Evolutionary conservation across 139 green algal species (phyloP), one percentile per base, ranked within the genome.

Genomic region (Micractinium sp.): DNA sequence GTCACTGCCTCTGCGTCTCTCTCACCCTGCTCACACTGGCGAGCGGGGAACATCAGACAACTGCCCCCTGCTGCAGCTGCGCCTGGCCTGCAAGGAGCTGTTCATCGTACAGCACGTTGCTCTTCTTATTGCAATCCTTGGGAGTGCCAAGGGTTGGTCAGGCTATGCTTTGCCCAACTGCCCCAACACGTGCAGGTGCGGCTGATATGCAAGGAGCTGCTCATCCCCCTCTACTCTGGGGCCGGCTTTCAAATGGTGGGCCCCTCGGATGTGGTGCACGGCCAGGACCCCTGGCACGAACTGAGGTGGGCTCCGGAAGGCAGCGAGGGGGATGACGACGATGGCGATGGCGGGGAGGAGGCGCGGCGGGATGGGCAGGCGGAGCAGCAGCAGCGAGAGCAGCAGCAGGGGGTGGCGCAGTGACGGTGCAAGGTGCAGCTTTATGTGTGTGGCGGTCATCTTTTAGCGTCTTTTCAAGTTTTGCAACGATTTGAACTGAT

Each of bases 141-240:
- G n/a, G n/a, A n/a, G n/a, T n/a, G n/a, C n/a, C n/a, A n/a, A n/a
- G n/a, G n/a, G n/a, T n/a, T n/a, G n/a, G n/a, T n/a, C n/a, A n/a
- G n/a, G n/a, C n/a, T n/a, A n/a, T n/a, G n/a, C n/a, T n/a, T n/a
- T n/a, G n/a, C n/a, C n/a, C n/a, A n/a, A n/a, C n/a, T n/a, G n/a
- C n/a, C n/a, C 67, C n/a, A 18, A 0, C 67, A 18, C 33, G 67
- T 33, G 31, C 71, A 77, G 71, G 71, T 38, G 31, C 90, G 92
- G 15, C 87, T 96, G 25, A 92, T 96, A 16, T 96, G 92, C 92
- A 96, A 96, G 77, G 23, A 94, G 33, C n/a, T 89, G 22, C 75
- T 95, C 41, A 84, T 89, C 20, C 41, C 69, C 20, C 71, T 88
- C n/a, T 88, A 88, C 41, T 18, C 69, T 13, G 71, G 69, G 19